Conservation (phyloP, 2,329 filamentous ascomycete genomes). For the Ceratocystis papillata region DNA sequence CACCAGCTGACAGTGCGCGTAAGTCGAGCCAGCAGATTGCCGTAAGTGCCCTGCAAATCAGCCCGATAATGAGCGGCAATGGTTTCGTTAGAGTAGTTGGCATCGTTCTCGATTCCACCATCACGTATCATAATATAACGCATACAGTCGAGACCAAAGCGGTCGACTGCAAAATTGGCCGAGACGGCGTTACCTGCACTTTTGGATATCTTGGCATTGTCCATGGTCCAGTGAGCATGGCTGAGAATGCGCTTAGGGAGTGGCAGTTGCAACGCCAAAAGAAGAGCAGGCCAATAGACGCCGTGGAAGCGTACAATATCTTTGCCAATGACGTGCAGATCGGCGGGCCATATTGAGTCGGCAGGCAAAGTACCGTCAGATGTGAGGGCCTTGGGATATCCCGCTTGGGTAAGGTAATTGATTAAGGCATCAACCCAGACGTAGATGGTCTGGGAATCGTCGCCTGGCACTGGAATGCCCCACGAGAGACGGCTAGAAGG, state of each 20-base stretch:
- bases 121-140: slow-evolving; percentile 80
- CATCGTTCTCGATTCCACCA: slow-evolving; percentile 64
- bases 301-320: slow-evolving; percentile 95
- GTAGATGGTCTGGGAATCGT: slow-evolving; percentile 81
- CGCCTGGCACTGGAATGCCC: slow-evolving; percentile 82
- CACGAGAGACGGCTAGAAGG: slow-evolving; percentile 67
- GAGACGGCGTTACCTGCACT: slow-evolving; percentile 91
- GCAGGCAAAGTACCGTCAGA: slow-evolving; percentile 46
- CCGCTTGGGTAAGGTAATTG: slow-evolving; percentile 82
- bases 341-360: slow-evolving; percentile 71
- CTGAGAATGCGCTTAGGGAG: slow-evolving; percentile 70
- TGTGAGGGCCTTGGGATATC: slow-evolving; percentile 31
- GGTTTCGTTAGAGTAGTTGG: slow-evolving; percentile 70
- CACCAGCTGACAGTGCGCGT: slow-evolving; percentile 60
- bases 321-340: slow-evolving; percentile 89
- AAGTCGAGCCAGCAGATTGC: slow-evolving; percentile 67
- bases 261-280: slow-evolving; percentile 76
- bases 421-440: slow-evolving; percentile 95
- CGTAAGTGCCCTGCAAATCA: slow-evolving; percentile 62
- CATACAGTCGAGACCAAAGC: slow-evolving; percentile 78
- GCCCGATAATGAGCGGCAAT: slow-evolving; percentile 72
- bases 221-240: slow-evolving; percentile 93
- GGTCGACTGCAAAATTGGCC: slow-evolving; percentile 79
- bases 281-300: slow-evolving; percentile 94
- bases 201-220: slow-evolving; percentile 90